Evolutionary conservation across 768 basidiomycete species (phyloP).

Genomic region (Amanita subjunquillea): DNA sequence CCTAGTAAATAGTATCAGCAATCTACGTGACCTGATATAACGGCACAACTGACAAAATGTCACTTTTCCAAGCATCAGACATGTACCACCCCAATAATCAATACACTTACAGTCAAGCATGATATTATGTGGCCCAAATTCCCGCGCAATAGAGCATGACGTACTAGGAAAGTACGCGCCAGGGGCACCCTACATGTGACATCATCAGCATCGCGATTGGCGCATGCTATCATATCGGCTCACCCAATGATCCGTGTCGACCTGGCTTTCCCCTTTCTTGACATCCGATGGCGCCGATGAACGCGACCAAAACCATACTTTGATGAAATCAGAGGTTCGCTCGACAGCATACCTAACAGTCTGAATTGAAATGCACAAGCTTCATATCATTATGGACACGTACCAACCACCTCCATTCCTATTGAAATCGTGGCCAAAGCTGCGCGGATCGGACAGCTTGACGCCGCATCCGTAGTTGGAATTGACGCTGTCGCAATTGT

Average conservation of each 20-base stretch:
- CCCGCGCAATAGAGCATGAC: conserved; percentile 42
- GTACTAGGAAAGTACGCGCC: conserved; percentile 51
- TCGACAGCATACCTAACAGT: conserved; percentile 49
- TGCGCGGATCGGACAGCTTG: conserved; percentile 25
- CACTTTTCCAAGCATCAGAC: conserved; percentile 18
- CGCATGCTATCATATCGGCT: conserved; percentile 4
- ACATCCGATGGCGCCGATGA: conserved; percentile 35
- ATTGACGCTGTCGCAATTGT: conserved; percentile 39
- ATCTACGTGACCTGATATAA: neutral
- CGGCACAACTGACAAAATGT: conserved; percentile 44
- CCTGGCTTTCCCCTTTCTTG: conserved; percentile 22
- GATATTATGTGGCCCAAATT: conserved; percentile 51
- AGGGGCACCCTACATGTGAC: conserved; percentile 37
- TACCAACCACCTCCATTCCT: conserved; percentile 52
- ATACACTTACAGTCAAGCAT: conserved; percentile 43
- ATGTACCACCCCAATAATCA: too few species aligned
- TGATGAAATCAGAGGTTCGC: conserved; percentile 44
- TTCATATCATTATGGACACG: conserved; percentile 3
- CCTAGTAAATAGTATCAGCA: conserved; percentile 19
- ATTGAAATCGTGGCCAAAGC: conserved; percentile 53
- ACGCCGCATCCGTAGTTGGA: conserved; percentile 55
- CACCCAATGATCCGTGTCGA: conserved; percentile 48
- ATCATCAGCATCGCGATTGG: neutral
- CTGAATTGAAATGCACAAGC: neutral
- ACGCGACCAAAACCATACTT: conserved; percentile 66